phyloP scores from a whole-genome alignment of 2,329 filamentous ascomycete genomes.

The Sclerotinia borealis region DNA sequence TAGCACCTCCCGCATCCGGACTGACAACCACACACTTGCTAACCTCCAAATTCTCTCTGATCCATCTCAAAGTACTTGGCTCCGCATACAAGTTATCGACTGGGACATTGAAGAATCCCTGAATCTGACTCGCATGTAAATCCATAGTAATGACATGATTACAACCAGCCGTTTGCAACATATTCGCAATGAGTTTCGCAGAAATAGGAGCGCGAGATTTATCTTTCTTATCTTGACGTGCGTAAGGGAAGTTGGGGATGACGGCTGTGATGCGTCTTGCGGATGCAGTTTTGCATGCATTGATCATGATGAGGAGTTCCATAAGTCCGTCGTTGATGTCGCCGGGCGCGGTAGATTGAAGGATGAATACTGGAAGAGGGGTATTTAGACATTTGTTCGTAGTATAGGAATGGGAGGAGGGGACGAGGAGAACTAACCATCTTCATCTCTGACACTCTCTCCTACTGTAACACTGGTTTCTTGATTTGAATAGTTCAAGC shows the following conservation, averaged over 20 bases:
- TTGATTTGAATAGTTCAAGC: constrained; percentile 79
- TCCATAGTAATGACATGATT: constrained; percentile 96
- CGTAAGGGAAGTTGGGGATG: constrained; percentile 94
- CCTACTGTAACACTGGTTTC: constrained; percentile 90
- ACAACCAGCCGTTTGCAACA: constrained; percentile 91
- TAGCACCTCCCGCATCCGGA: constrained; percentile 90
- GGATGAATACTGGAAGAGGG: constrained; percentile 69
- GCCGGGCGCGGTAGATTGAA: constrained; percentile 89
- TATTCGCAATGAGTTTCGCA: constrained; percentile 92
- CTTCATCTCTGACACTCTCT: constrained; percentile 93
- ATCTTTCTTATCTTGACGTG: constrained; percentile 96
- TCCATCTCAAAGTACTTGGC: constrained; percentile 86
- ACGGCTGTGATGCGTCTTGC: constrained; percentile 92
- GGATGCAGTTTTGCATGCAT: constrained; percentile 80
- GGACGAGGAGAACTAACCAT: constrained; percentile 47
- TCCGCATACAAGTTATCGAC: constrained; percentile 84
- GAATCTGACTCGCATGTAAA: constrained; percentile 86
- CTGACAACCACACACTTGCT: constrained; percentile 89
- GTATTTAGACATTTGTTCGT: background rate
- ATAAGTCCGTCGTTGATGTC: constrained; percentile 98
- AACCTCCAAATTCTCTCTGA: constrained; percentile 75
- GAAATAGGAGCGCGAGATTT: constrained; percentile 94
- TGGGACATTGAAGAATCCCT: constrained; percentile 87
- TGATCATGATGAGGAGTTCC: constrained; percentile 98
- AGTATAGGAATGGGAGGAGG: background rate